A percentile compares a stretch with the other conserved stretches of the same genome.
Evolutionary conservation across 1,284 basidiomycete genomes (phyloP).

Genomic region (Rhodotorula sp.): DNA sequence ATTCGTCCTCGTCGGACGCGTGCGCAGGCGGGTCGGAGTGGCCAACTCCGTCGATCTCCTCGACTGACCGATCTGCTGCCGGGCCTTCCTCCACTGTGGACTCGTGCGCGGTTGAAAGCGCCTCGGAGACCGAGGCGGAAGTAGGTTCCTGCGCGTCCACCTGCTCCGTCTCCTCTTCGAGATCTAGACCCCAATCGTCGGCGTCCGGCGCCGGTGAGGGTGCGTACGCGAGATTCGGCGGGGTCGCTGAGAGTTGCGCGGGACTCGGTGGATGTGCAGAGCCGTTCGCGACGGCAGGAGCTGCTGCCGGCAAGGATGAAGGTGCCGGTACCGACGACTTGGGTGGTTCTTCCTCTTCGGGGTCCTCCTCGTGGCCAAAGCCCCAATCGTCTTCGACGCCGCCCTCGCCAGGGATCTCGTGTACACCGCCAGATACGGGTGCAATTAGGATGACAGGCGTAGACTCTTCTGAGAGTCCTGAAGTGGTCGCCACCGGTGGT

Average conservation of each 20-base stretch:
- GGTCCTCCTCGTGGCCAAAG: neutral
- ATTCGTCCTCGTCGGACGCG: neutral
- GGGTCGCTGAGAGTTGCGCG: neutral
- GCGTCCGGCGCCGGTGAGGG: neutral
- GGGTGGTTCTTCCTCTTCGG: neutral
- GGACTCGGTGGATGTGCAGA: too few relatives aligned
- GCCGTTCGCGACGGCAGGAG: too few relatives aligned
- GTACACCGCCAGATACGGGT: neutral
- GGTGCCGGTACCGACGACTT: neutral
- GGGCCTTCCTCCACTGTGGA: too few relatives aligned
- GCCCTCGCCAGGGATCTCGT: neutral
- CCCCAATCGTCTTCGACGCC: slow-evolving; percentile 9
- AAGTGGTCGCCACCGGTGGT: too few relatives aligned
- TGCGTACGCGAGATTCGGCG: too few relatives aligned
- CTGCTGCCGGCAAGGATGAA: too few relatives aligned
- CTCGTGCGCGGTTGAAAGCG: too few relatives aligned
- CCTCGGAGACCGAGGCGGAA: neutral
- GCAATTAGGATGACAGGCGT: too few relatives aligned
- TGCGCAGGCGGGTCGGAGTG: neutral
- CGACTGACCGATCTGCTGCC: too few relatives aligned
- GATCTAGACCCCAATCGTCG: neutral
- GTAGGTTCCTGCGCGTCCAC: neutral
- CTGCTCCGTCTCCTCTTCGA: neutral
- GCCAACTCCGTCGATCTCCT: too few relatives aligned
- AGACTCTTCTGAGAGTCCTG: too few relatives aligned